Base-by-base conservation (phyloP, 1,284 basidiomycete genomes). In the Ustilago sp. region DNA sequence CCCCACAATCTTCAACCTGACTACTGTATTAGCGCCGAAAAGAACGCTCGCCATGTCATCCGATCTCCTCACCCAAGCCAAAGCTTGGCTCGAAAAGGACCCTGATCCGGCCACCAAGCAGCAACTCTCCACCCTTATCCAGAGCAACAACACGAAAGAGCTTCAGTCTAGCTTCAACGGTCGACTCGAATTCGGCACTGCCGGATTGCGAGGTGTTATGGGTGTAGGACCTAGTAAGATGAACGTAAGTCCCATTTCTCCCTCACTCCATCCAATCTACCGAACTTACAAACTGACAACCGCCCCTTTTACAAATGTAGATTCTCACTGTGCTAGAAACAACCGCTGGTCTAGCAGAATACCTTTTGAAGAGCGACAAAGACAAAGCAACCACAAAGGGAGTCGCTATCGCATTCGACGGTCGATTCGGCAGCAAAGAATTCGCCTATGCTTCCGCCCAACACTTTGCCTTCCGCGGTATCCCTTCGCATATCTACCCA, bases 351-450 rank as follows among this genome's bases (percentile, higher is more conserved):
- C 63, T 83, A 1, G 80, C 80, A 1, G 57, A 70, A 34, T 77
- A 79, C 41, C 70, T 83, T 8, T 48, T 78, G 6, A 67, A 76
- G 50, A 63, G 59, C 48, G 68, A 79, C 60, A 32, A 48, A 28
- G 60, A 51, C 11, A 68, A 65, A 31, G 67, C 68, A 7, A 66
- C 66, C 45, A 17, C 56, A 23, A 60, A 79, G 31, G 77, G 81
- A n/a, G 81, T 83, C n/a, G 81, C 80, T 12, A 80, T 83, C 50
- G 81, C 80, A 17, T 83, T 81, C 50, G 81, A 83, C 28, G 81
- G 81, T 11, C 63, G 81, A 4, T 81, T 80, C 52, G 80, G 80
- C 41, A 77, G 73, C 61, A 78, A 70, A 28, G 66, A 74, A 12
- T 81, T 80, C 35, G 80, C 81, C 45, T 66, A 78, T 32, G 51